phyloP scores from a whole-genome alignment of 192 early-diverging fungal species.

The Coemansia sp. region DNA sequence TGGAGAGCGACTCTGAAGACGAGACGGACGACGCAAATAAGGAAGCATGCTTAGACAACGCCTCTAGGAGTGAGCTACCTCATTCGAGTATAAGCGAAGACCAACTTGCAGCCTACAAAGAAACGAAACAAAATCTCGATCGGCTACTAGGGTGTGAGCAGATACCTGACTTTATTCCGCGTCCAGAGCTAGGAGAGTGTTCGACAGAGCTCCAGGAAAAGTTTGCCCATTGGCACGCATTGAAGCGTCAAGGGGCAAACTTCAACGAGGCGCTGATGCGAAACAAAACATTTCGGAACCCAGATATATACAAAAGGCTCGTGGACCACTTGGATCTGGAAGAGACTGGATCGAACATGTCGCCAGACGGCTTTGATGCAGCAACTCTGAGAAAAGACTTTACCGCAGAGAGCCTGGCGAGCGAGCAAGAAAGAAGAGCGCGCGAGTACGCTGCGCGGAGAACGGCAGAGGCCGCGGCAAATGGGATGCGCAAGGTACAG shows the following conservation, averaged over 20 bases:
- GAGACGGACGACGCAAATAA: neutral
- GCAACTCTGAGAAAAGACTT: slow-evolving; percentile 35
- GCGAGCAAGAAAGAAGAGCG: slow-evolving; percentile 41
- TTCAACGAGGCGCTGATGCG: slow-evolving; percentile 82
- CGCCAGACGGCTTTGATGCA: slow-evolving; percentile 70
- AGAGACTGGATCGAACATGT: slow-evolving; percentile 81
- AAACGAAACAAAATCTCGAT: slow-evolving; percentile 27
- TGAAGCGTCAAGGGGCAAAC: slow-evolving; percentile 68
- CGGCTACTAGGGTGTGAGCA: slow-evolving; percentile 40
- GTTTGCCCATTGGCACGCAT: slow-evolving; percentile 72
- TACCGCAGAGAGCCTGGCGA: slow-evolving; percentile 29
- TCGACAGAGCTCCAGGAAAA: slow-evolving; percentile 72
- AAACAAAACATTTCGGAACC: slow-evolving; percentile 91
- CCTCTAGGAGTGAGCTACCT: neutral
- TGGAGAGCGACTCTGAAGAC: neutral
- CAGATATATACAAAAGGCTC: slow-evolving; percentile 85
- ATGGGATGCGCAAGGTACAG: slow-evolving; percentile 21
- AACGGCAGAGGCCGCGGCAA: slow-evolving; percentile 26
- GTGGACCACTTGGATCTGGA: slow-evolving; percentile 83
- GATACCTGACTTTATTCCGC: slow-evolving; percentile 16
- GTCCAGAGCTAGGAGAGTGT: slow-evolving; percentile 34
- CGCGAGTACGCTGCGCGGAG: slow-evolving; percentile 40
- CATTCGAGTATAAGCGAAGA: slow-evolving; percentile 9
- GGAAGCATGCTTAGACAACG: neutral
- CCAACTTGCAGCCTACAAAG: slow-evolving; percentile 12